Base-by-base conservation (phyloP, 2,329 filamentous ascomycete species). In the Sporothrix schenckii region DNA sequence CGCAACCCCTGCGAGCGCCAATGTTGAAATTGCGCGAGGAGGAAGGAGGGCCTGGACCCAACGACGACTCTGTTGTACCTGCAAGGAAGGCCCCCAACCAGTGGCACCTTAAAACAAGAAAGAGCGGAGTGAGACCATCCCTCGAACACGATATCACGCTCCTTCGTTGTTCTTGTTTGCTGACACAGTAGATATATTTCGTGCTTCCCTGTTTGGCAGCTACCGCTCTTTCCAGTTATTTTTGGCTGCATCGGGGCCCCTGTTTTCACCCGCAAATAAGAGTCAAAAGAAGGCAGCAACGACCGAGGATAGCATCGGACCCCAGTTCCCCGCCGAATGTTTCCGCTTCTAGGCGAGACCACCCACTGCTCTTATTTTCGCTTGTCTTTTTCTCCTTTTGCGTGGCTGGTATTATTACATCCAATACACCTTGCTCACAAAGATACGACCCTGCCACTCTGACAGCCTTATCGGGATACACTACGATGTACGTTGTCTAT, bases 21-120 rank as follows among this genome's bases (percentile, higher is more conserved):
- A 41, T 39, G 49, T 69, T 53, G n/a, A 61, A 61, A 69, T 63
- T 61, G 67, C 67, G 44, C 34, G 56, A 61, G 34, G 19, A 69
- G 39, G 66, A 69, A 56, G 39, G 66, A 54, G 24, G 34, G 56
- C 30, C 56, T 60, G 56, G 56, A 9, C 30, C 56, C 56, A 60
- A 44, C 34, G 4, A 44, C 21, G 56, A 34, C 34, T n/a, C 34
- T 21, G 3, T 34, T 34, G 7, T 34, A 24, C 19, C 56, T n/a
- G 56, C 11, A 68, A 56, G 39, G 11, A 56, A 19, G 66, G 10
- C 66, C 34, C 34, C 34, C 19, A 68, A 56, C 66, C 24, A 24
- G 56, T 60, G 34, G 56, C 4, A 60, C 34, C 34, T n/a, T 34
- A 7, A 60, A 41, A 60, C 30, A 39, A 60, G 56, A 60, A 60